These are phyloP conservation scores for Phialophora chinensis DNA, from an alignment of 2,329 filamentous ascomycete genomes.

Conservation along the genomic window DNA sequence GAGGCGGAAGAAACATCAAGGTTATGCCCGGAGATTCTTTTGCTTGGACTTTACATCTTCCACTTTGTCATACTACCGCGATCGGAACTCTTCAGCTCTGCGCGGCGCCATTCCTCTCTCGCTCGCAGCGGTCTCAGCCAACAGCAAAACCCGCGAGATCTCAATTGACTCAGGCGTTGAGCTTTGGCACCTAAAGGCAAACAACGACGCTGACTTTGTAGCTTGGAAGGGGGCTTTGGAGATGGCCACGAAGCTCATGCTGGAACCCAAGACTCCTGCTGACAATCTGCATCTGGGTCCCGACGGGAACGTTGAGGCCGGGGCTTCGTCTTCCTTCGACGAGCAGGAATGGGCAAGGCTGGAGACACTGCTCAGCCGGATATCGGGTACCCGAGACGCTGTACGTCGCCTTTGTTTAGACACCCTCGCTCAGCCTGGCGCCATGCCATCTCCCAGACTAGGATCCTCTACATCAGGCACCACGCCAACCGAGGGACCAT, in stretches of 20 bases:
- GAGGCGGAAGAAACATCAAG: constrained; percentile 89
- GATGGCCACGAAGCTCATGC: constrained; percentile 69
- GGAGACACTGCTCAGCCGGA: constrained; percentile 81
- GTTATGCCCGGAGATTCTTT: constrained; percentile 91
- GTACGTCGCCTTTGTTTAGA: constrained; percentile 85
- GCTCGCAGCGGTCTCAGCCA: constrained; percentile 86
- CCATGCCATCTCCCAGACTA: constrained; percentile 39
- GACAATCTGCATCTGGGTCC: constrained; percentile 45
- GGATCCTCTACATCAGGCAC: constrained; percentile 24
- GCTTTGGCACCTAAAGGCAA: constrained; percentile 90
- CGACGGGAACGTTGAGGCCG: constrained; percentile 33
- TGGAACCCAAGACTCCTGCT: constrained; percentile 42
- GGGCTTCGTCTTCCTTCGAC: constrained; percentile 58
- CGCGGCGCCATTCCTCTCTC: constrained; percentile 91
- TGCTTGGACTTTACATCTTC: constrained; percentile 93
- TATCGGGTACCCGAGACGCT: constrained; percentile 87
- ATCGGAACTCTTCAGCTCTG: constrained; percentile 88
- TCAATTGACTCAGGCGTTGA: constrained; percentile 97
- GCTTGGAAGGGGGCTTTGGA: constrained; percentile 88
- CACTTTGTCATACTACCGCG: constrained; percentile 95
- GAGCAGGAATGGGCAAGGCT: constrained; percentile 86
- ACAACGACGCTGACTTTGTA: constrained; percentile 81
- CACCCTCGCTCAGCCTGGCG: constrained; percentile 57
- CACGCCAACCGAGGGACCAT: constrained; percentile 43
- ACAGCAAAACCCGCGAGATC: constrained; percentile 86